These are phyloP conservation scores for Colletotrichum eleusines DNA, from an alignment of 2,329 filamentous ascomycete genomes.

Conservation along the genomic window DNA sequence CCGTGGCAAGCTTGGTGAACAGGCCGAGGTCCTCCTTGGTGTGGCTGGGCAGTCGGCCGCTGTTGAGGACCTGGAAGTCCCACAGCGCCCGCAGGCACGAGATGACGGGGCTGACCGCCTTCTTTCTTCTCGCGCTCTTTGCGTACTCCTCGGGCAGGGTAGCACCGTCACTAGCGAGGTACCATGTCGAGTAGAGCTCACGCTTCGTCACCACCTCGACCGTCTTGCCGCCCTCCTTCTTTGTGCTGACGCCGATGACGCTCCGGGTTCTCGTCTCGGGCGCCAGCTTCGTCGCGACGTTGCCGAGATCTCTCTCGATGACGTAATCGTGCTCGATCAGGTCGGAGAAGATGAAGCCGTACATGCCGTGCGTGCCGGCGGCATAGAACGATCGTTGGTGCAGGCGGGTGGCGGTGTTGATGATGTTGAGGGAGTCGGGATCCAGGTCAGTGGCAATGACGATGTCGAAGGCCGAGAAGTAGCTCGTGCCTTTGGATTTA, in stretches of 20 bases:
- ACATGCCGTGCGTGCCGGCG: conserved; percentile 87
- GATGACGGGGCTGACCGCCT: conserved; percentile 84
- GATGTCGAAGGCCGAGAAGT: conserved; percentile 84
- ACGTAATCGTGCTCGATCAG: conserved; percentile 91
- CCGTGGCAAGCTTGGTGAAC: conserved; percentile 83
- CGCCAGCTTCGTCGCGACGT: conserved; percentile 70
- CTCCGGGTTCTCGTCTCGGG: conserved; percentile 83
- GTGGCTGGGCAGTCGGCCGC: conserved; percentile 66
- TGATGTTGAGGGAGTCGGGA: conserved; percentile 77
- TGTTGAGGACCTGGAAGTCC: conserved; percentile 78
- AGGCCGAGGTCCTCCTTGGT: conserved; percentile 74
- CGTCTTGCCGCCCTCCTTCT: conserved; percentile 75
- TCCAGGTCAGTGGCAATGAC: conserved; percentile 91
- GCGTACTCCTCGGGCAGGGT: conserved; percentile 76
- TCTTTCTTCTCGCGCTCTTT: conserved; percentile 74
- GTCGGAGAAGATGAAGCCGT: conserved; percentile 95
- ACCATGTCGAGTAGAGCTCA: conserved; percentile 89
- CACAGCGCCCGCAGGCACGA: conserved; percentile 91
- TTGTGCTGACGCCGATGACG: conserved; percentile 78
- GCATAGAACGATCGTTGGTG: conserved; percentile 88
- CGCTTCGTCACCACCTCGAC: conserved; percentile 92
- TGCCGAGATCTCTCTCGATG: conserved; percentile 86
- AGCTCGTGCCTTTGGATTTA: conserved; percentile 75
- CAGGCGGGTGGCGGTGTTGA: conserved; percentile 89
- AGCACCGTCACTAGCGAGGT: conserved; percentile 83